Conservation (phyloP, 2,329 filamentous ascomycete species). For the Phaeosphaeria sp. region DNA sequence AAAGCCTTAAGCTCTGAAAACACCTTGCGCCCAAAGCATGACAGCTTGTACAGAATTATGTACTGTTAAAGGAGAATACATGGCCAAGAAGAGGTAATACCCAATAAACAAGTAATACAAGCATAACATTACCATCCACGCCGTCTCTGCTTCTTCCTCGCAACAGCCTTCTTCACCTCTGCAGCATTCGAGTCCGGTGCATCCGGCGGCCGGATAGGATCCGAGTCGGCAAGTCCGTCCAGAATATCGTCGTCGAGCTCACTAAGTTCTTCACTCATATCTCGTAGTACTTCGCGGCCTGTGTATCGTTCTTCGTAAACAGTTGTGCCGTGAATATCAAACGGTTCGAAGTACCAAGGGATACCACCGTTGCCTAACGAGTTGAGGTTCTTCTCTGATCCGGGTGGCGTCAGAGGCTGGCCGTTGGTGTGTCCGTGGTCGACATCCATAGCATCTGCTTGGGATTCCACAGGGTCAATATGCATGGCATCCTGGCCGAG, state of each 20-base stretch:
- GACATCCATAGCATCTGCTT: slow-evolving; percentile 28
- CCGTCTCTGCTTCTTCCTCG: slow-evolving; percentile 40
- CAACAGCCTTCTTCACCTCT: slow-evolving; percentile 35
- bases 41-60: slow-evolving; percentile 20
- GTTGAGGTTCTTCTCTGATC: slow-evolving; percentile 61
- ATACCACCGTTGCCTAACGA: slow-evolving; percentile 68
- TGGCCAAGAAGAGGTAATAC: neutral
- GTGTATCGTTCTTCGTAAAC: slow-evolving; percentile 76
- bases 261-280: slow-evolving; percentile 84
- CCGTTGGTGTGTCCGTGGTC: slow-evolving; percentile 22
- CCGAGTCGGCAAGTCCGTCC: slow-evolving; percentile 61
- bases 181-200: slow-evolving; percentile 31
- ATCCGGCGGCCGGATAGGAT: slow-evolving; percentile 36
- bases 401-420: slow-evolving; percentile 70
- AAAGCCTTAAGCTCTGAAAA: neutral
- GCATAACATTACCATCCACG: slow-evolving; percentile 21
- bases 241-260: slow-evolving; percentile 93
- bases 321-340: slow-evolving; percentile 81
- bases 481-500: slow-evolving; percentile 39
- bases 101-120: slow-evolving; percentile 11
- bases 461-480: slow-evolving; percentile 18
- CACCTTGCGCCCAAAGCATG: slow-evolving; percentile 22
- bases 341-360: slow-evolving; percentile 85
- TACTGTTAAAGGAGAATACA: slow-evolving; percentile 29
- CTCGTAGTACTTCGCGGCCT: slow-evolving; percentile 73